Evolutionary conservation across 2,329 filamentous ascomycete species (phyloP).

Genomic region (Blastomyces percursus): DNA sequence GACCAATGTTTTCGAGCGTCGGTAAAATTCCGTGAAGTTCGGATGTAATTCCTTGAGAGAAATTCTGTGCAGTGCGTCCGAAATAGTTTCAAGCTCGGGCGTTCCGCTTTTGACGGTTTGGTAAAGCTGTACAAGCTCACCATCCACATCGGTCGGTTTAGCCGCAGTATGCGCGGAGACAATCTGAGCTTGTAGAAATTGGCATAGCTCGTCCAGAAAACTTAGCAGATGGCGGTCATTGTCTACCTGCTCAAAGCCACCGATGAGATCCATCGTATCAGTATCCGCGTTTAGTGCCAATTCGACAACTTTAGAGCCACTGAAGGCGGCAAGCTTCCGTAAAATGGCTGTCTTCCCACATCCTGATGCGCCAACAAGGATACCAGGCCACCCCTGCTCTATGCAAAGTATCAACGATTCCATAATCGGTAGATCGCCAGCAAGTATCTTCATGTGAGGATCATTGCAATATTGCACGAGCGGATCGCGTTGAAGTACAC

Average conservation of each 20-base stretch:
- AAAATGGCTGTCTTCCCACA: slow-evolving; percentile 77
- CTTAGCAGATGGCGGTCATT: slow-evolving; percentile 59
- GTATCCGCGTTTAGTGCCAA: slow-evolving; percentile 91
- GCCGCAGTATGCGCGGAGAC: slow-evolving; percentile 22
- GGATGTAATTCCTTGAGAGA: slow-evolving; percentile 35
- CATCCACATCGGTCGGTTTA: slow-evolving; percentile 15
- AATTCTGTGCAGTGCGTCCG: slow-evolving; percentile 25
- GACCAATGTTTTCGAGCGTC: slow-evolving; percentile 42
- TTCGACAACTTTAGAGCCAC: slow-evolving; percentile 64
- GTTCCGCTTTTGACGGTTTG: slow-evolving; percentile 22
- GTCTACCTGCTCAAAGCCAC: slow-evolving; percentile 92
- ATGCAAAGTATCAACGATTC: slow-evolving; percentile 83
- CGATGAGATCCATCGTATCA: slow-evolving; percentile 93
- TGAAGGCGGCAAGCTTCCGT: slow-evolving; percentile 65
- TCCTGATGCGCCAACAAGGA: slow-evolving; percentile 75
- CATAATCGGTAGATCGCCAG: slow-evolving; percentile 51
- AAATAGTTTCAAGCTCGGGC: slow-evolving; percentile 23
- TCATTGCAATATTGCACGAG: slow-evolving; percentile 27
- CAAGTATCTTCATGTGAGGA: slow-evolving; percentile 26
- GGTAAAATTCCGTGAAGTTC: slow-evolving; percentile 39
- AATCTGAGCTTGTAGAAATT: slow-evolving; percentile 39
- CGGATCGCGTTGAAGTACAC: slow-evolving; percentile 52
- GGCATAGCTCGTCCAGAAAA: slow-evolving; percentile 44
- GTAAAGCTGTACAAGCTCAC: slow-evolving; percentile 24
- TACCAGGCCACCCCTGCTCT: slow-evolving; percentile 76